Percentiles rank a stretch among this genome's conserved stretches.
phyloP scores from a whole-genome alignment of 768 basidiomycete species.

The Amanita subjunquillea region DNA sequence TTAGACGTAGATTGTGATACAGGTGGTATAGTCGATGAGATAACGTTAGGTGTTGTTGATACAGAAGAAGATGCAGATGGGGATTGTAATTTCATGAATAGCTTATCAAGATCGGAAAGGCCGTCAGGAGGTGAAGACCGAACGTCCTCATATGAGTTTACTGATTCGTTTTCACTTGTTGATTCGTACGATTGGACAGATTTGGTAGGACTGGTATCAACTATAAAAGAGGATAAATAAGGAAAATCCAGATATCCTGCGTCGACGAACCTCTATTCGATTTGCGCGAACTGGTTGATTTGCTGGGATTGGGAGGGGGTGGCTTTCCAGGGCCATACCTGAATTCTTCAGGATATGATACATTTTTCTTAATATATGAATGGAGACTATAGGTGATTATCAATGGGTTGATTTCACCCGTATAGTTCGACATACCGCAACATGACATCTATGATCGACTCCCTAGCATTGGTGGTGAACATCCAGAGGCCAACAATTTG shows the following conservation, averaged over 20 bases:
- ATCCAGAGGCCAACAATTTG: conserved; percentile 70
- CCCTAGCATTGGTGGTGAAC: conserved; percentile 56
- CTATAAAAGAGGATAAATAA: not conserved
- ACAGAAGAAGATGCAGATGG: conserved; percentile 12
- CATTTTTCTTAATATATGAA: conserved; percentile 52
- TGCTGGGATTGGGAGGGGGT: conserved; percentile 43
- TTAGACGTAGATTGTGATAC: conserved; percentile 24
- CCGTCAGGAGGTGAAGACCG: conserved; percentile 13
- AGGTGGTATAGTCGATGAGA: conserved; percentile 10
- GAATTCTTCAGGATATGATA: conserved; percentile 63
- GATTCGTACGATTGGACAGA: conserved; percentile 1
- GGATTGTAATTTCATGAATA: conserved; percentile 33
- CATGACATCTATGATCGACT: conserved; percentile 65
- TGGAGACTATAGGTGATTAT: conserved; percentile 36
- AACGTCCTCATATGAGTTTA: not conserved
- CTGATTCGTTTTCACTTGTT: conserved; percentile 2
- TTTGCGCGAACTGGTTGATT: conserved; percentile 15
- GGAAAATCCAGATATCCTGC: not conserved
- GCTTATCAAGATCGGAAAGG: conserved; percentile 34
- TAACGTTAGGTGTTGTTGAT: not conserved
- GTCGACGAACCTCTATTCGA: conserved; percentile 3
- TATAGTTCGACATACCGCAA: conserved; percentile 37
- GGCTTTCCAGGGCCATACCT: conserved; percentile 59
- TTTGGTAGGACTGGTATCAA: conserved; percentile 1
- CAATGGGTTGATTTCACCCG: not conserved